A percentile compares a stretch with the other conserved stretches of the same genome.
Evolutionary conservation across 75 land plant species (phyloP).

Genomic region (Sequoia sempervirens): DNA sequence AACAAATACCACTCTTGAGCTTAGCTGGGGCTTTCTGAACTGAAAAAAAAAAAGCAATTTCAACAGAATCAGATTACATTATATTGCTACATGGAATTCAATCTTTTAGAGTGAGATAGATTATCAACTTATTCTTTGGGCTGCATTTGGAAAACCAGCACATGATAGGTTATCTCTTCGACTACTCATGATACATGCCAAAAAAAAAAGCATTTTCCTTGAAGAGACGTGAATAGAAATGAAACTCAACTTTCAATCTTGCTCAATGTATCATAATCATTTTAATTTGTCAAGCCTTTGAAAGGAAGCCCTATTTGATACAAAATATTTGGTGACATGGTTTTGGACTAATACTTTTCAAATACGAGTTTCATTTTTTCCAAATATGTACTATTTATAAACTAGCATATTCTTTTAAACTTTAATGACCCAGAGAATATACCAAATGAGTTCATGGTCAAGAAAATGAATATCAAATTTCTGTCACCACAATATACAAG

Average conservation of each 20-base stretch:
- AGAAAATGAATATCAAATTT: not conserved
- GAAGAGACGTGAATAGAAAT: not conserved
- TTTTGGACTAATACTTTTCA: slow-evolving; percentile 2
- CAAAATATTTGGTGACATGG: not conserved
- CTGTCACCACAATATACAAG: not conserved
- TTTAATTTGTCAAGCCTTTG: not conserved
- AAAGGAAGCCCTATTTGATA: not conserved
- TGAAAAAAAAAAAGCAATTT: too few species aligned
- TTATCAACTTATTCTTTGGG: not conserved
- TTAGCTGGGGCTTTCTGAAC: not conserved
- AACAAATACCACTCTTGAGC: not conserved
- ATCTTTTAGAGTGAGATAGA: not conserved
- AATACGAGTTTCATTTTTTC: not conserved
- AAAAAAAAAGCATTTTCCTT: not conserved
- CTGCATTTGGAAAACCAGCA: not conserved
- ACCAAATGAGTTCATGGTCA: not conserved
- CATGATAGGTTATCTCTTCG: not conserved
- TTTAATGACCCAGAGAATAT: not conserved
- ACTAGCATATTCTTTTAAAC: not conserved
- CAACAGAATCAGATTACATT: not conserved
- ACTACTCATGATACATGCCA: not conserved
- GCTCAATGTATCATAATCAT: not conserved
- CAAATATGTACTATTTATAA: not conserved
- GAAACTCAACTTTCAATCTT: not conserved
- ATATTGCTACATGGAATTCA: not conserved